Conservation (phyloP, 331 rosid genomes). For the Rhamnella rubrinervis region DNA sequence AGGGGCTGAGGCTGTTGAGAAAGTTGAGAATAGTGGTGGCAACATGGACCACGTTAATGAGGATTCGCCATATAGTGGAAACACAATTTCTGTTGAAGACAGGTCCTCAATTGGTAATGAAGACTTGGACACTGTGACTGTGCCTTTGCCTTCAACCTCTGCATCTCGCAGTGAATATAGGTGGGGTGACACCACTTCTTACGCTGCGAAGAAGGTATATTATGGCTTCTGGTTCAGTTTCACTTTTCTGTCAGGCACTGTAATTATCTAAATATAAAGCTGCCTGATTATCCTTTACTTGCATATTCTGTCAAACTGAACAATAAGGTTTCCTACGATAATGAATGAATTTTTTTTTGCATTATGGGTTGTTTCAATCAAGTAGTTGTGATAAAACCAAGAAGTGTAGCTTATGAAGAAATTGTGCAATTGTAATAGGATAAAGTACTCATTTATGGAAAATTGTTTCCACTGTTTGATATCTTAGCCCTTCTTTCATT, state of each 20-base stretch:
- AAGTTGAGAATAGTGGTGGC: constrained; percentile 30
- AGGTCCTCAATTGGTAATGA: constrained; percentile 51
- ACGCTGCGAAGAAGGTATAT: constrained; percentile 81
- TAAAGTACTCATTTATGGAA: no score
- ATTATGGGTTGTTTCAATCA: no score
- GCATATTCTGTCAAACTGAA: neutral
- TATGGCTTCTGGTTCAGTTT: constrained; percentile 24
- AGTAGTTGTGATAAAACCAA: neutral
- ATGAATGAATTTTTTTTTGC: no score
- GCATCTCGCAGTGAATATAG: constrained; percentile 56
- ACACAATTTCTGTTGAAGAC: constrained; percentile 39
- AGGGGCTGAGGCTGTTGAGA: constrained; percentile 37
- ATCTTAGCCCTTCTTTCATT: no score
- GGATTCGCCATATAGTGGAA: constrained; percentile 77
- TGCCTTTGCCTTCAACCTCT: constrained; percentile 51
- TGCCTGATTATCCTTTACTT: neutral
- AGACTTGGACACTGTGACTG: constrained; percentile 52
- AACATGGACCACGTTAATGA: constrained; percentile 55
- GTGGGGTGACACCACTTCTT: constrained; percentile 84
- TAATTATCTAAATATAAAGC: constrained; percentile 9
- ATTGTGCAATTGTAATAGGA: no score
- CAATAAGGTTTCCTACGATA: no score
- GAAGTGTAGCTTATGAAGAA: no score
- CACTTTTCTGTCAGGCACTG: constrained; percentile 15
- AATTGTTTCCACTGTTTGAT: no score